A percentile compares a stretch with the other conserved stretches of the same genome.
These are phyloP conservation scores for Xylariaceae sp. DNA, from an alignment of 2,329 filamentous ascomycete genomes.

Conservation along the genomic window DNA sequence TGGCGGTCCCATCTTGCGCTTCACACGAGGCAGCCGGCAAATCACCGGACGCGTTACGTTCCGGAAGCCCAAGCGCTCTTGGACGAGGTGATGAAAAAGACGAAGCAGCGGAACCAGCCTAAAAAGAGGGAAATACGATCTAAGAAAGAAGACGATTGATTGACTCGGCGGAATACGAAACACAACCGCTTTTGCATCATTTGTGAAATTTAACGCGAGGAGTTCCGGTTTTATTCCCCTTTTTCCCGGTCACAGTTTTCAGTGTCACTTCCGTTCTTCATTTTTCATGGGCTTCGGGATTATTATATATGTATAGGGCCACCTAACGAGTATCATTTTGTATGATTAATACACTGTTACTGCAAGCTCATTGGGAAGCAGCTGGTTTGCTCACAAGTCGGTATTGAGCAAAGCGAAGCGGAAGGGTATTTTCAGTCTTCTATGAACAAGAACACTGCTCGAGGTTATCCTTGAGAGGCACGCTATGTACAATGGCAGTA, in stretches of 20 bases:
- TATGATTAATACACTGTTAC: not conserved
- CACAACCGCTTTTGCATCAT: not conserved
- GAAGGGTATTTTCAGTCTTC: not conserved
- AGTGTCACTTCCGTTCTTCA: too few relatives aligned
- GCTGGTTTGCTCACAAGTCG: not conserved
- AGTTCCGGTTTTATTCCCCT: not conserved
- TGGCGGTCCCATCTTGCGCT: constrained; percentile 37
- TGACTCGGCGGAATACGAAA: not conserved
- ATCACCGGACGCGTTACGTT: constrained; percentile 33
- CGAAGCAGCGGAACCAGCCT: constrained; percentile 24
- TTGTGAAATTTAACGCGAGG: not conserved
- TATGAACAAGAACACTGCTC: not conserved
- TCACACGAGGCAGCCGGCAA: constrained; percentile 33
- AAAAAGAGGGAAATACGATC: constrained; percentile 19
- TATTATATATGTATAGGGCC: not conserved
- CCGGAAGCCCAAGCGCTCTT: constrained; percentile 26
- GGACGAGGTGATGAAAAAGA: constrained; percentile 25
- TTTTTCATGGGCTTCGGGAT: not conserved
- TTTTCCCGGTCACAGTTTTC: not conserved
- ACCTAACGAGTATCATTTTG: not conserved
- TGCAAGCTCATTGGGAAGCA: not conserved
- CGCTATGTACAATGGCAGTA: not conserved
- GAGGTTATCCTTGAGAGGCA: not conserved
- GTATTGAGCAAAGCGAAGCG: not conserved
- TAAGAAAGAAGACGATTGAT: constrained; percentile 18